Evolutionary conservation across 2,329 filamentous ascomycete species (phyloP), one percentile per base, ranked within the genome.

Genomic region (Rosellinia necatrix): DNA sequence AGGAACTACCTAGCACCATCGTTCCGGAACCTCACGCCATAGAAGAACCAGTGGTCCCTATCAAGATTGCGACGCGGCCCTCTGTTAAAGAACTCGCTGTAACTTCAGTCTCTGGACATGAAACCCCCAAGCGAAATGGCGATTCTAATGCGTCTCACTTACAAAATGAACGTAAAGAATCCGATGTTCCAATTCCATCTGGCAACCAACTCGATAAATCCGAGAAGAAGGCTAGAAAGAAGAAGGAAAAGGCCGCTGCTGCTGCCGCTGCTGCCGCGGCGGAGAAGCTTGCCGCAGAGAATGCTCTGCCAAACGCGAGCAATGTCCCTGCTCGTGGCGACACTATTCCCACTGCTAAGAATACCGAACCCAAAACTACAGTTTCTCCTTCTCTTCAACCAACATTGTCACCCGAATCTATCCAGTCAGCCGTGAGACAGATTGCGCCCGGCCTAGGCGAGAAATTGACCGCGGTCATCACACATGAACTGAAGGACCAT

Each of bases 231-330:
- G 59, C 63, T 4, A 64, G 67, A 44, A 71, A 72, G 61, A 70
- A 69, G 64, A 60, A 67, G 29, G 69, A 91, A 79, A 93, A 91
- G 78, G 82, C 74, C 24, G 71, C 76, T 60, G 73, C 74, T 30
- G 75, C 74, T 2, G 84, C 58, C 2, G 84, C 58, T 17, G 56
- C 58, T 4, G 53, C 57, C 8, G 49, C 53, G 2, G 58, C 47
- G 4, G 59, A 86, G 58, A 73, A 68, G 53, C 65, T 61, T 59
- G 69, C 55, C 46, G 62, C 49, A 21, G 74, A 74, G 21, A 65
- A 75, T 71, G 50, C 68, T 73, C 53, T 67, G 63, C 70, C 76
- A 27, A 80, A 80, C 58, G 75, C 76, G 25, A 68, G 70, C 48
- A 63, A 68, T 29, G 70, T 68, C 48, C 65, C 69, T 30, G 64